A percentile compares a stretch with the other conserved stretches of the same genome.
Conservation (phyloP, 1,284 basidiomycete genomes). For the Anthracocystis walkeri region DNA sequence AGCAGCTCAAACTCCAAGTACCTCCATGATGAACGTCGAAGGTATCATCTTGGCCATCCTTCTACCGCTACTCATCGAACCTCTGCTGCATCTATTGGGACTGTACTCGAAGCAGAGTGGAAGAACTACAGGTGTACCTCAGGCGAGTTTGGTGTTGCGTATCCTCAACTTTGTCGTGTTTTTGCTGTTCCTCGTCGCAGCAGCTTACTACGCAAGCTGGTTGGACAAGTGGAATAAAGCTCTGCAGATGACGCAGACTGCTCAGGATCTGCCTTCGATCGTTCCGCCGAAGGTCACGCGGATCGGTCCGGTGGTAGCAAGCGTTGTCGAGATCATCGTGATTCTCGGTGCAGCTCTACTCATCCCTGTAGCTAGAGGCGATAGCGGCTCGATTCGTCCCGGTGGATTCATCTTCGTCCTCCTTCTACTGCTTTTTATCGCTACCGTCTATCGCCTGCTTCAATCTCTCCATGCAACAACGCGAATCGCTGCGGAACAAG, state of each 20-base stretch:
- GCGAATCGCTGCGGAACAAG: slow-evolving; percentile 33
- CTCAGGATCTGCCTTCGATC: slow-evolving; percentile 36
- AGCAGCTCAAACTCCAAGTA: slow-evolving; percentile 34
- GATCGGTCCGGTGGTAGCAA: slow-evolving; percentile 43
- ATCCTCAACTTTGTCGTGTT: slow-evolving; percentile 57
- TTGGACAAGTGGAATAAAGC: slow-evolving; percentile 46
- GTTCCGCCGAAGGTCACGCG: slow-evolving; percentile 38
- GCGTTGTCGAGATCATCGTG: slow-evolving; percentile 41
- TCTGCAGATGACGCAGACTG: slow-evolving; percentile 37
- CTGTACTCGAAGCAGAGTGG: slow-evolving; percentile 47
- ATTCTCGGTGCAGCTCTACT: slow-evolving; percentile 50
- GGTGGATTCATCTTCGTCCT: slow-evolving; percentile 53
- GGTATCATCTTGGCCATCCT: slow-evolving; percentile 44
- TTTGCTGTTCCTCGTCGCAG: slow-evolving; percentile 46
- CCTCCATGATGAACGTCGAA: slow-evolving; percentile 48
- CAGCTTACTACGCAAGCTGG: slow-evolving; percentile 46
- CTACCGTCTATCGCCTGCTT: slow-evolving; percentile 43
- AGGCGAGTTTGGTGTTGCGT: slow-evolving; percentile 36
- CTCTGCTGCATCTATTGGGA: slow-evolving; percentile 43
- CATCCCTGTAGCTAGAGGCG: slow-evolving; percentile 53
- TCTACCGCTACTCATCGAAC: slow-evolving; percentile 50
- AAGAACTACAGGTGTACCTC: slow-evolving; percentile 38
- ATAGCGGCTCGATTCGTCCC: slow-evolving; percentile 35
- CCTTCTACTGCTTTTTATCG: slow-evolving; percentile 46
- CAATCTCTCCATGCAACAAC: slow-evolving; percentile 51